Base-by-base conservation (phyloP, 208 protist genomes). In the Blechomonas ayalai region DNA sequence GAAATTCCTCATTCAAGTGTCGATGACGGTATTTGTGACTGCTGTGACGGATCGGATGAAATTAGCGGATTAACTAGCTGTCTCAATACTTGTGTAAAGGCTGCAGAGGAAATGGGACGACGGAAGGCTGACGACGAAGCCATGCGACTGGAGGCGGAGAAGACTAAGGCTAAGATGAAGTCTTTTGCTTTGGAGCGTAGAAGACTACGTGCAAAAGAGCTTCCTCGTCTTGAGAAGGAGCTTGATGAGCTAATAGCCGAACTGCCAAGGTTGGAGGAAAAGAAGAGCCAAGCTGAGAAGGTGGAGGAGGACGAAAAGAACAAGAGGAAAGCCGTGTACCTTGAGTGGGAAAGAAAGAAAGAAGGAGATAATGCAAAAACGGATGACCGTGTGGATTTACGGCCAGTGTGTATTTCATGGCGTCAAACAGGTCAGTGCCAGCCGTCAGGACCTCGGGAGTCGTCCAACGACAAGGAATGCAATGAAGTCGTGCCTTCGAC, bases 1-100 rank as follows among this genome's bases (percentile, higher is more conserved):
- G 44, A 41, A 13, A 53, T 98, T 36, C 44, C 44, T 9, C 81
- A 84, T 45, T 77, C 52, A 9, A 50, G 52, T 19, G 74, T 98
- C 0, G 88, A 95, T 50, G 94, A 98, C 59, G 95, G 92, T 35
- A 74, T 97, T 36, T 80, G 63, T 28, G 92, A 97, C 59, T 97
- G 93, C 64, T 97, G 94, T 66, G 94, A 97, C 47, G 93, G 90
- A 29, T 88, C 82, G 23, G 93, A 97, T 59, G 93, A 97, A 60
- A 40, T 56, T 15, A 40, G 18, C 18, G 55, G 51, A 16, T 23
- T 20, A 26, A 61, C 52, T 3, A 22, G 37, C 19, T 95, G 88
- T 47, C 42, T 65, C 12, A 80, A 95, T 44, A 53, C 62, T 6
- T 96, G 86, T 56, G 69, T 28, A 13, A 73, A 74, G 26, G 44